Evolutionary conservation across 2,329 filamentous ascomycete genomes (phyloP), one percentile per base, ranked within the genome.

Genomic region (Penicillium digitatum): DNA sequence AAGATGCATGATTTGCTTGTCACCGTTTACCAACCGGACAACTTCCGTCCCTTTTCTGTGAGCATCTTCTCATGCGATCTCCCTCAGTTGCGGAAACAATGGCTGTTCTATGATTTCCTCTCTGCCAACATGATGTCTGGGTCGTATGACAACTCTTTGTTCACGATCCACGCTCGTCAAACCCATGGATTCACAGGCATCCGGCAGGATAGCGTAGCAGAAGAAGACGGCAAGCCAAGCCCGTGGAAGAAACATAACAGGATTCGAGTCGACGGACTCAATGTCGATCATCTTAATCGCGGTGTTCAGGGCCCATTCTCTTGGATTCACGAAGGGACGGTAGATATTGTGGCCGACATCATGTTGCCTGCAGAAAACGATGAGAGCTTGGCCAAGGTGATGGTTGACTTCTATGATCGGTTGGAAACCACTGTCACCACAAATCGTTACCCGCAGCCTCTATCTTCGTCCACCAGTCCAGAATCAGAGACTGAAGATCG

Each of bases 51-150:
- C 0, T 99, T 95, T 72, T 87, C 91, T 0, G 86, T 96, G 62
- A 96, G 92, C 77, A 95, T 99, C 58, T 99, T 90, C 76, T 94
- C 90, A 7, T 96, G 93, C 72, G 93, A 97, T 68, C 82, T 99
- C 37, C 93, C 94, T 1, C 88, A 94, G 66, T 78, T 99, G 44
- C 85, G 94, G 49, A 97, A 96, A 69, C 93, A 95, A 67, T 99
- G 91, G 89, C 81, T 99, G 0, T 96, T 97, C 72, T 99, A 99
- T 77, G 94, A 99, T 72, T 95, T 99, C 64, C 76, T 99, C 27
- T 94, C 89, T 0, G 94, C 94, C 18, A 96, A 90, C 68, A 93
- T 94, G 72, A 95, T 97, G 84, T 96, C 90, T 12, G 94, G 94
- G 1, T 94, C 91, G 0, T 96, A 89, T 64, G 94, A 99, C 68